Evolutionary conservation across 306 rosid genomes (phyloP), one percentile per base, ranked within the genome.

Genomic region (Styphnolobium japonicum): DNA sequence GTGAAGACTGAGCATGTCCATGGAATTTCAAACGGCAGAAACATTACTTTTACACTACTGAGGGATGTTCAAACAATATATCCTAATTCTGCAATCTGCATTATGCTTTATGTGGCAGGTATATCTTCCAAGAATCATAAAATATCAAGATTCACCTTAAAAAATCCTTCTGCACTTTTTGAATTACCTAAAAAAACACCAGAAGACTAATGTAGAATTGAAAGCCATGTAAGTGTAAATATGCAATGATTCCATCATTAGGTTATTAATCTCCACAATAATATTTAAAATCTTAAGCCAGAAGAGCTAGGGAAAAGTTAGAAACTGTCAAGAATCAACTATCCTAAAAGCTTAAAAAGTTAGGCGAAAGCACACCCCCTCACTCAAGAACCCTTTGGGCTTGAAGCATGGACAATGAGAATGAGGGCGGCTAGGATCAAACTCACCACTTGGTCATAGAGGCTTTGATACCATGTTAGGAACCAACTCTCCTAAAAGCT

Each of bases 201-300:
- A 51, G 36, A 55, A 78, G 46, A 73, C 73, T 71, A 52, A 31
- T 25, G 34, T 61, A 39, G 53, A 61, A 27, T 33, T 77, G 75
- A 71, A 71, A 53, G 42, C 12, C 37, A 21, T 6, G 57, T 43
- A 71, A 27, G 22, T 70, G 40, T 42, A 75, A 66, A 56, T 37
- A 60, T 51, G 48, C 40, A 79, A 72, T 16, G 76, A 71, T 46
- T 45, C 52, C 67, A 70, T 62, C 62, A 52, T 51, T 75, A 67
- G 70, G 66, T 39, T 43, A 60, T n/a, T 29, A 23, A 33, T 55
- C 11, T 42, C 11, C 27, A 57, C 33, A 55, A 40, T 21, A 11
- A 67, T 18, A 33, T 58, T 23, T 9, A 57, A 71, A 56, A 66
- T 53, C 77, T 56, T 22, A 61, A 79, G 25, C 56, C 63, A 42